Conservation (phyloP, 805 yeast species). For the Jamesozyma lodderae region DNA sequence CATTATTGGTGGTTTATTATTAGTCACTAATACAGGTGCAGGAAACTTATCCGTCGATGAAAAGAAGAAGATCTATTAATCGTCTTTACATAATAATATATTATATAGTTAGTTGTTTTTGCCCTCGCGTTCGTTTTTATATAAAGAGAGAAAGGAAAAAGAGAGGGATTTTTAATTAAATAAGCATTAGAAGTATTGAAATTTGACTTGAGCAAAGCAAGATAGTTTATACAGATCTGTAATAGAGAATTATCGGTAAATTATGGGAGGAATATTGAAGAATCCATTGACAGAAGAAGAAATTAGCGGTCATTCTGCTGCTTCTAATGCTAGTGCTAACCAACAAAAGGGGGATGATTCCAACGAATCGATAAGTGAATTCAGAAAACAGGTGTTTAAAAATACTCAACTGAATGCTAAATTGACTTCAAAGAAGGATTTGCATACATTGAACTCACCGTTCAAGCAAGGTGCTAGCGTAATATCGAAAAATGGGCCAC, state of each 20-base stretch:
- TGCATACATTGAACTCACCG: background rate
- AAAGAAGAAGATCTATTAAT: conserved; percentile 85
- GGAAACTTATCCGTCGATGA: conserved; percentile 91
- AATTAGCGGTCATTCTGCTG: too few relatives aligned
- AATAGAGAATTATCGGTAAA: too few relatives aligned
- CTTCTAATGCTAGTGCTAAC: too few relatives aligned
- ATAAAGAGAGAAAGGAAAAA: too few relatives aligned
- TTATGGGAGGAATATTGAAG: conserved; percentile 44
- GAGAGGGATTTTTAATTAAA: too few relatives aligned
- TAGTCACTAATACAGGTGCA: conserved; percentile 93
- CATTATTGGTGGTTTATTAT: conserved; percentile 85
- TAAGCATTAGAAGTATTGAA: too few relatives aligned
- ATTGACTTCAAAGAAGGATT: conserved; percentile 28
- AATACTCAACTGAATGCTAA: conserved; percentile 73
- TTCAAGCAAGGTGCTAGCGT: background rate
- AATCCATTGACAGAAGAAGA: conserved; percentile 33
- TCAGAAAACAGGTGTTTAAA: conserved; percentile 63
- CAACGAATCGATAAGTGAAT: conserved; percentile 30
- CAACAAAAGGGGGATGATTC: conserved; percentile 11
- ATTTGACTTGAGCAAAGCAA: too few relatives aligned
- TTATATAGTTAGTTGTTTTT: background rate
- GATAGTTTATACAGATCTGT: too few relatives aligned
- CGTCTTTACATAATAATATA: background rate
- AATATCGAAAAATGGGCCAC: conserved; percentile 17
- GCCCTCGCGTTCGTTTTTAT: too few relatives aligned